Base-by-base conservation (phyloP, 2,329 filamentous ascomycete genomes). In the Tolypocladium tundrense region DNA sequence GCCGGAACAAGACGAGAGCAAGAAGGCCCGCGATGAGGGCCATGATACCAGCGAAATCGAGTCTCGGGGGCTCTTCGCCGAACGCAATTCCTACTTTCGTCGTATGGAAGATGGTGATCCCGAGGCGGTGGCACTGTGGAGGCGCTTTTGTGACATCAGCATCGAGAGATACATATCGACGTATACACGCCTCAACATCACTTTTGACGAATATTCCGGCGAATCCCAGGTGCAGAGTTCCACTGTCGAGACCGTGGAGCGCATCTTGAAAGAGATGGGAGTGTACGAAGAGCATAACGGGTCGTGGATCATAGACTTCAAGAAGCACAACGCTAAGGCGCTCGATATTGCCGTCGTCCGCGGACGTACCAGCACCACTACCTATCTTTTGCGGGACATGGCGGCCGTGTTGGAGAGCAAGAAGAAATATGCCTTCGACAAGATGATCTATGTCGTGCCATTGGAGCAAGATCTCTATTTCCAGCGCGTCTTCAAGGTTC, bases 341-440 rank as follows among this genome's bases (percentile, higher is more conserved):
- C 78, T 88, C 9, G 85, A 85, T 54, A 85, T 84, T 65, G 85
- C 84, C 0, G 79, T 89, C 55, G 77, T 89, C 57, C 78, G 86
- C 64, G 83, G 85, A 67, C 83, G 85, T 5, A 67, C 66, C 60
- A 87, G 87, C 41, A 88, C 84, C 2, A 83, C 83, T 13, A 78
- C 86, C 1, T 90, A 90, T 69, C 76, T 89, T 41, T 85, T 87
- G 35, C 81, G 87, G 64, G 87, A 90, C 67, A 82, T 90, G 48
- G 87, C 83, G 14, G 84, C 84, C 6, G 84, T 83, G 37, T 69
- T 83, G 24, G 84, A 66, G 45, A 56, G 63, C 33, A 56, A 63
- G n/a, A 77, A 86, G 58, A 78, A 79, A 41, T 68, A 71, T 57
- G 24, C 55, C 1, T 74, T 75, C 42, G 71, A 74, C 61, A 67